These are phyloP conservation scores for Nitzschia inconspicua DNA, from an alignment of 108 stramenopile species.

Conservation along the genomic window DNA sequence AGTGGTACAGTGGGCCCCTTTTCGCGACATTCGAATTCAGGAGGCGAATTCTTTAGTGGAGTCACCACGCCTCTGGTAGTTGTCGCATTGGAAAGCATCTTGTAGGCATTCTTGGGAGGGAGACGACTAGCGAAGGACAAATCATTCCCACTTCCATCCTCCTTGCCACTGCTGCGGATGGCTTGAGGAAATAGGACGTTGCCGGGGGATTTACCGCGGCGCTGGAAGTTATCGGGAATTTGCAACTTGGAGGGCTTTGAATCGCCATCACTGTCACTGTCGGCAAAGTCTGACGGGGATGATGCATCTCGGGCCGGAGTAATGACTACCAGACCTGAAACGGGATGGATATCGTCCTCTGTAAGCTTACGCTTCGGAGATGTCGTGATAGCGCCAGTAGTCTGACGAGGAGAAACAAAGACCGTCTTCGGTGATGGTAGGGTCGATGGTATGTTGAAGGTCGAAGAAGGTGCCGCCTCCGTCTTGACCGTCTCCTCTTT, in stretches of 20 bases:
- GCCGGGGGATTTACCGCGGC: neutral
- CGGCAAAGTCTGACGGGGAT: conserved; percentile 15
- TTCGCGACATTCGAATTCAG: neutral
- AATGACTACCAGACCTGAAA: conserved; percentile 17
- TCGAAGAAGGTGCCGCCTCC: neutral
- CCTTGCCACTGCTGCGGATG: neutral
- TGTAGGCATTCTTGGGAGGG: conserved; percentile 15
- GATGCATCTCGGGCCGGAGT: conserved; percentile 27
- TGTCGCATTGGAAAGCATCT: neutral
- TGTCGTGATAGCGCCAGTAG: neutral
- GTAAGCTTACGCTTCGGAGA: conserved; percentile 27
- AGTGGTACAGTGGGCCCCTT: conserved; percentile 31
- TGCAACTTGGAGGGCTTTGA: conserved; percentile 6
- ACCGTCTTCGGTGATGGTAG: neutral
- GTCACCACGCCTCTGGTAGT: conserved; percentile 10
- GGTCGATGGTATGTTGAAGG: neutral
- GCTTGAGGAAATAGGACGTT: conserved; percentile 16
- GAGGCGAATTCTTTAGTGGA: conserved; percentile 12
- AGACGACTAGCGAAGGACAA: conserved; percentile 7
- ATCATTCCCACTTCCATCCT: neutral
- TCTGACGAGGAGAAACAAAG: neutral
- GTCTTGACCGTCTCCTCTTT: neutral
- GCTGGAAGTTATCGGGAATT: conserved; percentile 14
- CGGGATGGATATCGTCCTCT: conserved; percentile 8
- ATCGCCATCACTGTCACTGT: conserved; percentile 14